Base-by-base conservation (phyloP, 129 eudicot species). In the Artemisia argyi region DNA sequence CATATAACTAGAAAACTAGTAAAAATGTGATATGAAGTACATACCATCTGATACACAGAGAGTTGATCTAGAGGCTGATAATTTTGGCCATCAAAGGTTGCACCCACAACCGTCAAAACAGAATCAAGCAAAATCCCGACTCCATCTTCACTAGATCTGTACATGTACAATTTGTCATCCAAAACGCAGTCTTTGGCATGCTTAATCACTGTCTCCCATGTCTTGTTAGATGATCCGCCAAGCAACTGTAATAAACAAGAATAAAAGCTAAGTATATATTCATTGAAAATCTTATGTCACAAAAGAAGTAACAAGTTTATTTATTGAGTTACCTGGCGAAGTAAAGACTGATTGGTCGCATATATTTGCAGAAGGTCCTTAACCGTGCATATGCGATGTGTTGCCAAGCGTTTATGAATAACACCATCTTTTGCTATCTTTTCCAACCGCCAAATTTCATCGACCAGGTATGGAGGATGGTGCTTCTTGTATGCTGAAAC, bases 401-500 rank as follows among this genome's bases (percentile, higher is more conserved):
- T 19, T 19, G 63, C 66, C 78, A 88, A 74, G 35, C 80, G 71
- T 72, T 79, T 76, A 54, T 84, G 88, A 65, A 81, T 80, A 35
- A 76, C 72, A 20, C 97, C 97, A 6, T 84, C 86, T 85, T 88
- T 88, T 11, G 92, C 93, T 66, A 91, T 91, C 66, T 73, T 83
- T 39, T 80, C 81, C 87, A 91, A 79, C 11, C 93, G 89, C 97
- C 97, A 1, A 0, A 86, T 70, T 19, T 88, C 89, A 68, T 92
- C 97, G 30, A 17, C 73, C 71, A 81, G 65, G 19, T 77, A 73
- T 32, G 94, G 97, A 3, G 88, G 92, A 26, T 79, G 65, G 64
- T 88, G 93, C 83, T 92, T 92, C 85, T 76, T 71, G 78, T 92
- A 85, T 69, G 94, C 96, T 92, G 86, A 55, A 80, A 24, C 1